Conservation (phyloP, 2,329 filamentous ascomycete species). For the Bretziella fagacearum region DNA sequence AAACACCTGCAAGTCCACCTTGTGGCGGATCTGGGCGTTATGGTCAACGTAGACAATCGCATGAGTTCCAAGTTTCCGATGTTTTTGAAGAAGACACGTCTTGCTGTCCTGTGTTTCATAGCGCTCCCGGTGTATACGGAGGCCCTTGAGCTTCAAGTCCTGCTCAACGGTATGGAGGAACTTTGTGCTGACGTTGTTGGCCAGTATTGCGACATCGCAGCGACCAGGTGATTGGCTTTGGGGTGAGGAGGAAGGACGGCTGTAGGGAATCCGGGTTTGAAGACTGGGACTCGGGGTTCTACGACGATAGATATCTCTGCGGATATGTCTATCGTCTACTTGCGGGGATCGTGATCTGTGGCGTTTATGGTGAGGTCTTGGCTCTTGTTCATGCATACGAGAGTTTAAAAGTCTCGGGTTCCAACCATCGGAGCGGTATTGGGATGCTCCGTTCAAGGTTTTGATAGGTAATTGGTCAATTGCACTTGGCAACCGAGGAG, state of each 20-base stretch:
- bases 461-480: too few species aligned
- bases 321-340: too few species aligned
- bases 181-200: not conserved
- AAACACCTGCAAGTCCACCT: not conserved
- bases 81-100: not conserved
- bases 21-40: not conserved
- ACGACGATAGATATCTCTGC: too few species aligned
- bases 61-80: not conserved
- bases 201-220: not conserved
- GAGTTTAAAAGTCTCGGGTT: too few species aligned
- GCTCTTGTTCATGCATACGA: too few species aligned
- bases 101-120: not conserved
- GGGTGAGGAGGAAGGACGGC: not conserved
- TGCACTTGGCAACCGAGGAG: too few species aligned
- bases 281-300: too few species aligned
- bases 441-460: too few species aligned
- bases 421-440: too few species aligned
- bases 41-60: not conserved
- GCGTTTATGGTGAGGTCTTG: too few species aligned
- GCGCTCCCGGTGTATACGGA: not conserved
- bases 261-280: not conserved
- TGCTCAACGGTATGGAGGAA: not conserved
- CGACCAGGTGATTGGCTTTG: not conserved
- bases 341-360: too few species aligned
- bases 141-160: not conserved